Conservation (phyloP, 2,329 filamentous ascomycete genomes). For the Aspergillus proliferans region DNA sequence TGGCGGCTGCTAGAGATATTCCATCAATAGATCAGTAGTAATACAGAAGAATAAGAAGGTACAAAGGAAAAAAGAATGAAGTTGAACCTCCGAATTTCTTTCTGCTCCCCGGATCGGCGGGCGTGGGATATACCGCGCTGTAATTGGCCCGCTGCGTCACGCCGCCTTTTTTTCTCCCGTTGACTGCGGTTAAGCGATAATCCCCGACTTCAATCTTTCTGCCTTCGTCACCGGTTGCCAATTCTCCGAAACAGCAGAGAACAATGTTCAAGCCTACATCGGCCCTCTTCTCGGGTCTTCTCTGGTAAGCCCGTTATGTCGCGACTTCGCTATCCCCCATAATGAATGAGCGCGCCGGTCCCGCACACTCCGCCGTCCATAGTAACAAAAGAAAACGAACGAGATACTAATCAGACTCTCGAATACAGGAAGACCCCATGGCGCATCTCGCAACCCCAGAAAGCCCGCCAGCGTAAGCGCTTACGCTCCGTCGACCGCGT, state of each 20-base stretch:
- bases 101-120: slow-evolving; percentile 3
- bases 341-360: slow-evolving; percentile 9
- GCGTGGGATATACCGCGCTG: slow-evolving; percentile 8
- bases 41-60: not conserved
- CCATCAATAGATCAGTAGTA: slow-evolving; percentile 11
- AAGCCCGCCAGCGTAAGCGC: slow-evolving; percentile 75
- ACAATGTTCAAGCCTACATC: slow-evolving; percentile 80
- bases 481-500: slow-evolving; percentile 80
- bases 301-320: slow-evolving; percentile 56
- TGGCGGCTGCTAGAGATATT: slow-evolving; percentile 13
- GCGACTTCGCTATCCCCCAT: not conserved
- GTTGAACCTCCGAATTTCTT: not conserved
- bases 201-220: too few relatives aligned
- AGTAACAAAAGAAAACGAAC: not conserved
- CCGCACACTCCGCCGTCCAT: not conserved
- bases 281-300: slow-evolving; percentile 68
- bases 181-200: too few relatives aligned
- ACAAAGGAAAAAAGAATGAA: not conserved
- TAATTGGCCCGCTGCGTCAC: slow-evolving; percentile 16
- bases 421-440: slow-evolving; percentile 80
- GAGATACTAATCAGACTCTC: too few relatives aligned
- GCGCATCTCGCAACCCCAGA: slow-evolving; percentile 88
- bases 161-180: slow-evolving; percentile 13
- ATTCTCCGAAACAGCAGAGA: slow-evolving; percentile 8
- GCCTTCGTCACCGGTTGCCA: not conserved